These are phyloP conservation scores for Rhodotorula sp. DNA, from an alignment of 1,284 basidiomycete genomes.

Conservation along the genomic window DNA sequence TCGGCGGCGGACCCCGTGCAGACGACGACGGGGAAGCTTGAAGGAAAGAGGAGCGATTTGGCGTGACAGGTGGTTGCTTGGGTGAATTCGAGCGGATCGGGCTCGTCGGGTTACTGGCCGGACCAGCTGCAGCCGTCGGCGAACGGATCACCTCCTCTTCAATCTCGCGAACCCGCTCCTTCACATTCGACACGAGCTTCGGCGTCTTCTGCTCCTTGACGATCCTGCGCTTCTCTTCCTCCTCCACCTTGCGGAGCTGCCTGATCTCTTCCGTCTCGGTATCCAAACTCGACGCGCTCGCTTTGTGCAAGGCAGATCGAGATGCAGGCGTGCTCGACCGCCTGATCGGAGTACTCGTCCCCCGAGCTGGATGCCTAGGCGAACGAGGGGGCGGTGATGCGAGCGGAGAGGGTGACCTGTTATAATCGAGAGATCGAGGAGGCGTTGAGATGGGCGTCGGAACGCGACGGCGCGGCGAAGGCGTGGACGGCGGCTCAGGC, in stretches of 20 bases:
- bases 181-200: slow-evolving; percentile 33
- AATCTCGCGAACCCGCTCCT: slow-evolving; percentile 31
- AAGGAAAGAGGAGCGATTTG: not conserved
- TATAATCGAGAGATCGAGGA: too few relatives aligned
- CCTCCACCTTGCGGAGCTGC: slow-evolving; percentile 8
- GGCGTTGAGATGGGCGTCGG: too few relatives aligned
- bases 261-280: slow-evolving; percentile 14
- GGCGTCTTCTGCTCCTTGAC: slow-evolving; percentile 7
- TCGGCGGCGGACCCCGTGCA: not conserved
- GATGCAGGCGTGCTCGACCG: not conserved
- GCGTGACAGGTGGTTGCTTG: not conserved
- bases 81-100: not conserved
- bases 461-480: too few relatives aligned
- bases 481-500: too few relatives aligned
- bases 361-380: not conserved
- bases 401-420: too few relatives aligned
- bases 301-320: not conserved
- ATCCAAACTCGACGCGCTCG: not conserved
- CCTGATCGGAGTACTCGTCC: not conserved
- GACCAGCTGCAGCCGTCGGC: not conserved
- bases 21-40: not conserved
- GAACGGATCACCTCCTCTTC: slow-evolving; percentile 13
- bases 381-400: not conserved
- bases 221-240: slow-evolving; percentile 11
- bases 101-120: not conserved